Evolutionary conservation across 768 basidiomycete species (phyloP), one percentile per base, ranked within the genome.

Genomic region (Neoboletus magnificus): DNA sequence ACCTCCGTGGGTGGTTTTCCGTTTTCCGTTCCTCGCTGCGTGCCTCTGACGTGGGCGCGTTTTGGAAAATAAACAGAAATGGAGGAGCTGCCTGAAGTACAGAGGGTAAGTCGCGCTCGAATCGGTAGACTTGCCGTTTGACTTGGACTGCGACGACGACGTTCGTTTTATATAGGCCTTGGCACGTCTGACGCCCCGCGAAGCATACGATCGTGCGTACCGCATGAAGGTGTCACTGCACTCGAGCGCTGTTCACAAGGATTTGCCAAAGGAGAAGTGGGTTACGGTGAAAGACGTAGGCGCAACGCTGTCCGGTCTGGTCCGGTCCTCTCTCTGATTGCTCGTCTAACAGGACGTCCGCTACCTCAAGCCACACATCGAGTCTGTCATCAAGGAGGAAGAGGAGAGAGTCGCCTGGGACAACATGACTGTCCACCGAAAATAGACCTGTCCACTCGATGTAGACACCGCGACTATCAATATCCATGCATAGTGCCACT

Each of bases 141-240:
- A 29, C 9, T 5, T 29, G 27, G 29, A 30, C 10, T 10, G 13
- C 9, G 13, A 13, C 32, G n/a, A 56, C 52, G 35, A 44, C 20
- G 29, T 39, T 40, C n/a, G 39, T 5, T 40, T 37, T 40, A 3
- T 36, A 36, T 64, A 98, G 95, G 96, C 96, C 35, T 73, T 99
- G 60, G 70, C 67, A 42, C 93, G 96, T 66, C 77, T 99, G 67
- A 84, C 91, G 44, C 79, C 82, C 32, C 80, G 82, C 46, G 86
- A 98, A 76, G 69, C 77, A 33, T 98, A 94, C 74, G 95, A 97
- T 80, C 91, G 97, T 58, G 84, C 84, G 54, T 97, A 77, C 82
- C 90, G 97, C 59, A 76, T 95, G 72, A 91, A 93, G 71, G 75
- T 85, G n/a, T 88, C 90, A 25, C 32, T 72, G 18, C 93, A 96